Conservation (phyloP, 441 rosid species). For the Arabidopsis lyrata region DNA sequence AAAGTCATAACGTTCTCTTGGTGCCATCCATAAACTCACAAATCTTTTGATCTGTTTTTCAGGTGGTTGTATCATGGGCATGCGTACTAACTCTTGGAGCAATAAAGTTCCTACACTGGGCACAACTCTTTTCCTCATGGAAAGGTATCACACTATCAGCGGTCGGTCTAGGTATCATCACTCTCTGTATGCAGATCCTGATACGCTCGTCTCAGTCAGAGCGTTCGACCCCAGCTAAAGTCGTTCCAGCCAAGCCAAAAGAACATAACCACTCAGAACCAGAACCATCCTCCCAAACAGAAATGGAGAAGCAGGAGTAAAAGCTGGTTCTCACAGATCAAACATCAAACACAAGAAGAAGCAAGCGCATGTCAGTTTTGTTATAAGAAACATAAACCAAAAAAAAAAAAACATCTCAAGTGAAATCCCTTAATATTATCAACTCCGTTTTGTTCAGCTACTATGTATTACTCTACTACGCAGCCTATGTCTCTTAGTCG, state of each 20-base stretch:
- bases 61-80: constrained; percentile 86
- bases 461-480: background rate
- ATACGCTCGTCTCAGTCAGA: constrained; percentile 91
- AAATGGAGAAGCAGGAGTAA: constrained; percentile 47
- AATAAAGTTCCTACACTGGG: constrained; percentile 79
- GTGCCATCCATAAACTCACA: constrained; percentile 27
- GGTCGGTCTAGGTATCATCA: constrained; percentile 62
- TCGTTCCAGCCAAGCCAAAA: constrained; percentile 68
- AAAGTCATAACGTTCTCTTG: constrained; percentile 10
- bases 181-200: constrained; percentile 84
- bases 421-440: constrained; percentile 34
- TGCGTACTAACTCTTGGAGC: constrained; percentile 63
- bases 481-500: constrained; percentile 30
- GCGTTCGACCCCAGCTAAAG: constrained; percentile 89
- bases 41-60: constrained; percentile 21
- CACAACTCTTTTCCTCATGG: constrained; percentile 85
- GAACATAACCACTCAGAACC: constrained; percentile 33
- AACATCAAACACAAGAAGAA: constrained; percentile 37
- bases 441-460: constrained; percentile 34
- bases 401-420: constrained; percentile 1
- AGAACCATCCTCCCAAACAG: constrained; percentile 45
- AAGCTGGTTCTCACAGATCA: constrained; percentile 34
- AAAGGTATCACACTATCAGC: constrained; percentile 77
- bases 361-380: constrained; percentile 44
- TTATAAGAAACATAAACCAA: constrained; percentile 22